Base-by-base conservation (phyloP, 768 basidiomycete genomes). In the Podaxis pistillaris region DNA sequence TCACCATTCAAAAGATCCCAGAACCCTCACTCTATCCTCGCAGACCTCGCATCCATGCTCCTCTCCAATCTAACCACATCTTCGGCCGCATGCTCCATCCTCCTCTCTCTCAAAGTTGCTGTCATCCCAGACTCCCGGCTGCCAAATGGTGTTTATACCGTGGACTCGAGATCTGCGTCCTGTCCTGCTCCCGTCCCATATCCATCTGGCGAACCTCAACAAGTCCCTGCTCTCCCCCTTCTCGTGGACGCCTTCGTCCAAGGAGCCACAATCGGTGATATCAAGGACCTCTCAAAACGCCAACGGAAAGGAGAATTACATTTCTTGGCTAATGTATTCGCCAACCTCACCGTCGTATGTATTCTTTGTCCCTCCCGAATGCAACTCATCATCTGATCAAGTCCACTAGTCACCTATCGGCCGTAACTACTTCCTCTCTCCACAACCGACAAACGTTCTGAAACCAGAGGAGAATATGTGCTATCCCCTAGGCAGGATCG, bases 41-140 rank as follows among this genome's bases (percentile, higher is more conserved):
- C 94, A 37, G 96, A 98, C 78, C 86, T 98, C 19, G 94, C 95
- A 2, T 84, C 93, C n/a, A 98, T 98, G 96, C 81, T 98, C 1
- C 82, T 98, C 9, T 96, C 95, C n/a, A 98, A 98, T 76, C 77
- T 97, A 37, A 91, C 94, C 8, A 83, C 90, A 4, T 87, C 91
- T 49, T 80, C 90, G 1, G 74, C 83, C 0, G 83, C 90, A 58
- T 89, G 91, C 66, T 77, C 83, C 9, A 72, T 81, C 7, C 73
- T 98, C 8, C 76, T 94, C 4, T 78, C 79, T 1, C 76, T 95
- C 49, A 84, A 84, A 63, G 81, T 97, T 52, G 76, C 86, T 2
- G 77, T 95, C 50, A 79, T 91, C 17, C 73, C 78, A 8, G 80
- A 81, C 58, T 64, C 76, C 6, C 74, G 77, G 19, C 76, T 82